These are phyloP conservation scores for Sporothrix globosa DNA, from an alignment of 2,329 filamentous ascomycete genomes.

Conservation along the genomic window DNA sequence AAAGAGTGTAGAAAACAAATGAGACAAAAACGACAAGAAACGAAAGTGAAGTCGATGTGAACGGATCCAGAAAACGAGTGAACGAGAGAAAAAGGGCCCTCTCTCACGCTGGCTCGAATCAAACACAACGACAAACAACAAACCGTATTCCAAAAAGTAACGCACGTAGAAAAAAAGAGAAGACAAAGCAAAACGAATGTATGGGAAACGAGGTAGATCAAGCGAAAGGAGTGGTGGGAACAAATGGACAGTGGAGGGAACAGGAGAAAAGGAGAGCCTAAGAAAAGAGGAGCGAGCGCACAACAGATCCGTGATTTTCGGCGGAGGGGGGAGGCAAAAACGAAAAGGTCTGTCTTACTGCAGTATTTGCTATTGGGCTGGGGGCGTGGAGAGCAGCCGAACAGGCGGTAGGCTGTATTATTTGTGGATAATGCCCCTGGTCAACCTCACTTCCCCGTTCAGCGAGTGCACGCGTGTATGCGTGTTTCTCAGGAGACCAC, in stretches of 20 bases:
- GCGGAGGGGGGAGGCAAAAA: neutral
- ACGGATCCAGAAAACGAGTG: constrained; percentile 11
- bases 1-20: neutral
- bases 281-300: constrained; percentile 7
- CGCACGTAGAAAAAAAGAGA: constrained; percentile 9
- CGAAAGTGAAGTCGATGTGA: constrained; percentile 15
- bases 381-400: constrained; percentile 20
- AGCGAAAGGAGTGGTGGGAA: constrained; percentile 27
- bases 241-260: constrained; percentile 16
- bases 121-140: constrained; percentile 15
- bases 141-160: constrained; percentile 7
- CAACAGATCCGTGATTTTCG: neutral
- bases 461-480: neutral
- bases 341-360: constrained; percentile 27
- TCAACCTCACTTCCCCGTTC: constrained; percentile 5
- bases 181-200: constrained; percentile 11
- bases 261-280: constrained; percentile 22
- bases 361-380: constrained; percentile 27
- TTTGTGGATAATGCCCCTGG: constrained; percentile 21
- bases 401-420: constrained; percentile 17
- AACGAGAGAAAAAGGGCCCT: neutral
- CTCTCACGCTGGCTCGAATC: constrained; percentile 18
- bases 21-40: constrained; percentile 9
- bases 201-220: constrained; percentile 21
- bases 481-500: constrained; percentile 30